phyloP scores from a whole-genome alignment of 2,329 filamentous ascomycete genomes.

The Metarhizium anisopliae region DNA sequence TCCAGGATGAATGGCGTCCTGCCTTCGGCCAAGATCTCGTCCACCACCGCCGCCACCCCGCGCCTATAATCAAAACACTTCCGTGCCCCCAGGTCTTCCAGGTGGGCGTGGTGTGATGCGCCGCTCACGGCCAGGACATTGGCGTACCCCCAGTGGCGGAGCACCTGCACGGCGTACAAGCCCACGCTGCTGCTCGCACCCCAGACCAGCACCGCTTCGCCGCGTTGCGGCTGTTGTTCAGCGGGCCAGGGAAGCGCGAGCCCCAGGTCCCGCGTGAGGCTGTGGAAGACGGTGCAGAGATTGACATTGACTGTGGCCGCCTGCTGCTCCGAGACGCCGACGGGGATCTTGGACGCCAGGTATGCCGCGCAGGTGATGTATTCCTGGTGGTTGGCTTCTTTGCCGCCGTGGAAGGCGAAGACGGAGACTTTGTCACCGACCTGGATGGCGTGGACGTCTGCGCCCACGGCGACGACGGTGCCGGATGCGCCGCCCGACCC shows the following conservation, averaged over 20 bases:
- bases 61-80: slow-evolving; percentile 37
- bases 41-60: slow-evolving; percentile 18
- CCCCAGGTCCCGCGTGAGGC: slow-evolving; percentile 37
- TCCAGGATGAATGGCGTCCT: slow-evolving; percentile 14
- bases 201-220: too few species aligned
- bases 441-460: slow-evolving; percentile 29
- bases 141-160: too few species aligned
- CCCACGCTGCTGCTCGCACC: too few species aligned
- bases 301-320: slow-evolving; percentile 49
- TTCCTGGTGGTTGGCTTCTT: slow-evolving; percentile 33
- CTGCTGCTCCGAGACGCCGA: slow-evolving; percentile 32
- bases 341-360: too few species aligned
- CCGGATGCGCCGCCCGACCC: slow-evolving; percentile 23
- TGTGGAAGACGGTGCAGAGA: slow-evolving; percentile 50
- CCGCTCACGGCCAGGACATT: too few species aligned
- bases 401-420: slow-evolving; percentile 36
- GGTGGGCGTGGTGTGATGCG: slow-evolving; percentile 30
- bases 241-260: slow-evolving; percentile 49
- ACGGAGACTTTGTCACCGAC: slow-evolving; percentile 48
- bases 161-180: too few species aligned
- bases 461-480: slow-evolving; percentile 40
- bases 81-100: slow-evolving; percentile 34
- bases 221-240: slow-evolving; percentile 25
- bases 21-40: slow-evolving; percentile 23
- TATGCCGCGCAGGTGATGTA: too few species aligned